Conservation (phyloP, 768 basidiomycete species). For the Cystoderma amianthinum region DNA sequence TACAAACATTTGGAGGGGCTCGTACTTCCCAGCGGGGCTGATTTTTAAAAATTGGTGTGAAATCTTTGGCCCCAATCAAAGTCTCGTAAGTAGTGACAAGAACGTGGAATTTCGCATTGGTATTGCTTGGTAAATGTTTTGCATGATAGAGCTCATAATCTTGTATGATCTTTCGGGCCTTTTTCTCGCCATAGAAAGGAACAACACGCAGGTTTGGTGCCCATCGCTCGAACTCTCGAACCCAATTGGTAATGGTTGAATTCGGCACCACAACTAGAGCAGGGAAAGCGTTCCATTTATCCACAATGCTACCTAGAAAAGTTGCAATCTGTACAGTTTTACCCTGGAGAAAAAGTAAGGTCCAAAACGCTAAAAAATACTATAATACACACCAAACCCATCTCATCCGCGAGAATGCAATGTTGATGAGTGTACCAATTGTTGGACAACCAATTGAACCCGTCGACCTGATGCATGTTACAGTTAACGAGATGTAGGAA, state of each 20-base stretch:
- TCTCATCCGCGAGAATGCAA: conserved; percentile 94
- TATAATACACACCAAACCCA: conserved; percentile 87
- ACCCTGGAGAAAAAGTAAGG: conserved; percentile 37
- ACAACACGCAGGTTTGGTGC: conserved; percentile 72
- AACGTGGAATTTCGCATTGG: conserved; percentile 74
- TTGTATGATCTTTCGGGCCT: conserved; percentile 74
- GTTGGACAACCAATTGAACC: conserved; percentile 78
- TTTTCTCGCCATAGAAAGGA: conserved; percentile 79
- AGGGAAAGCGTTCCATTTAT: conserved; percentile 58
- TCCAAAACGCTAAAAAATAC: conserved; percentile 1
- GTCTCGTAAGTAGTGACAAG: conserved; percentile 91
- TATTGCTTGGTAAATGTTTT: conserved; percentile 27
- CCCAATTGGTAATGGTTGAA: conserved; percentile 93
- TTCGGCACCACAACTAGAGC: conserved; percentile 93
- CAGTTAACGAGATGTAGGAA: too few relatives aligned
- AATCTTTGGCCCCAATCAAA: conserved; percentile 64
- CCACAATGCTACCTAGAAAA: conserved; percentile 64
- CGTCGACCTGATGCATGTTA: conserved; percentile 46
- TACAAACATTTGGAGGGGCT: background rate
- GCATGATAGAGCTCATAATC: conserved; percentile 75
- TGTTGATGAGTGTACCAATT: conserved; percentile 86
- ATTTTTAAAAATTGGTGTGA: conserved; percentile 65
- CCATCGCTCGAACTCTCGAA: conserved; percentile 89
- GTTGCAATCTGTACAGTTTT: conserved; percentile 91
- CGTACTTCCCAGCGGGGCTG: conserved; percentile 84